These are phyloP conservation scores for Croton laevigatus DNA, from an alignment of 441 rosid species.

Conservation along the genomic window DNA sequence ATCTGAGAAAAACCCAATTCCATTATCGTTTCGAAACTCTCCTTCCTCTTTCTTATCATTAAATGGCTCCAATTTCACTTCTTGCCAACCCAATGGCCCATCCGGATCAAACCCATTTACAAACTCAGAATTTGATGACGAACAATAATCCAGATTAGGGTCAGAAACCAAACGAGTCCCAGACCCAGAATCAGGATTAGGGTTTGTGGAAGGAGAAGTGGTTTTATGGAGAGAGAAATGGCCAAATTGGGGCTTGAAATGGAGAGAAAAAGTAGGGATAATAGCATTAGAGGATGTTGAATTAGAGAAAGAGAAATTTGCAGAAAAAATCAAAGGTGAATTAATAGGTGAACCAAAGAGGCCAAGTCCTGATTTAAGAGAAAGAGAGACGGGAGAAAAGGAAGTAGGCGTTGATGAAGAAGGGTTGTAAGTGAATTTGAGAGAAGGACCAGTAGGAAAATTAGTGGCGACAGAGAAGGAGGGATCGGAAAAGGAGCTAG, in stretches of 20 bases:
- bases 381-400: conserved; percentile 37
- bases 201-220: conserved; percentile 30
- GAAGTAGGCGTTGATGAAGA: conserved; percentile 27
- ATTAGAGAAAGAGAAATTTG: conserved; percentile 37
- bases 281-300: conserved; percentile 22
- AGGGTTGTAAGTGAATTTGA: conserved; percentile 36
- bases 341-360: conserved; percentile 51
- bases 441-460: conserved; percentile 56
- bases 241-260: conserved; percentile 57
- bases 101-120: conserved; percentile 28
- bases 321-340: conserved; percentile 52
- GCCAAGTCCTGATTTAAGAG: conserved; percentile 60
- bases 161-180: conserved; percentile 16
- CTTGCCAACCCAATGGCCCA: conserved; percentile 46
- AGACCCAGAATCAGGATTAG: conserved; percentile 17
- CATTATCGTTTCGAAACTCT: conserved; percentile 23
- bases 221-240: conserved; percentile 43
- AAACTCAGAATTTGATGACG: conserved; percentile 26
- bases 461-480: conserved; percentile 48
- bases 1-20: conserved; percentile 24
- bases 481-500: conserved; percentile 30
- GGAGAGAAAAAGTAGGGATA: conserved; percentile 49
- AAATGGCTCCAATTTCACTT: conserved; percentile 46
- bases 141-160: conserved; percentile 21
- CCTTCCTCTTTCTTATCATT: conserved; percentile 14